Conservation (phyloP, 345 rosid genomes). For the Salix brachista region DNA sequence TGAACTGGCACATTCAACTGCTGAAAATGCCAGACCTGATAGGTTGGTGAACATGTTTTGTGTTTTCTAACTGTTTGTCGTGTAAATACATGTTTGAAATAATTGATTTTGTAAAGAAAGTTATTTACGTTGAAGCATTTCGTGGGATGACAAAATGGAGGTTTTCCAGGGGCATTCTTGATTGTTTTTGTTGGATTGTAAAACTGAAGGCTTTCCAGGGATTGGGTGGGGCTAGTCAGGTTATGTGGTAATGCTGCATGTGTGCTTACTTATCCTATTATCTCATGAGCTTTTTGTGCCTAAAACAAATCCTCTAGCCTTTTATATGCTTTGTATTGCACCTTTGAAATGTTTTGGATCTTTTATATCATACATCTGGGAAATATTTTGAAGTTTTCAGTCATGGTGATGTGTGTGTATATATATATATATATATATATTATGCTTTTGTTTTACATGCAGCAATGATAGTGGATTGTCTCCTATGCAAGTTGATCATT, state of each 20-base stretch:
- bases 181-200: not conserved
- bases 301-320: not conserved
- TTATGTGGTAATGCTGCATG: not conserved
- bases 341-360: not conserved
- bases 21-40: conserved; percentile 37
- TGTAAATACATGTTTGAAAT: not conserved
- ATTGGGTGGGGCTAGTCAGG: not conserved
- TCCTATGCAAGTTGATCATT: conserved; percentile 33
- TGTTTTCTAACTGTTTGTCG: not conserved
- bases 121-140: not conserved
- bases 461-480: conserved; percentile 42
- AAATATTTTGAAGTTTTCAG: not conserved
- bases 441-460: conserved; percentile 6
- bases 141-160: not conserved
- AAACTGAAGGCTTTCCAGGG: not conserved
- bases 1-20: conserved; percentile 39
- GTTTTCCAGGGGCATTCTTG: not conserved
- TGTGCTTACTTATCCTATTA: not conserved
- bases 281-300: not conserved
- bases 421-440: no score
- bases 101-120: not conserved
- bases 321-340: not conserved
- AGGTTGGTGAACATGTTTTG: conserved; percentile 47
- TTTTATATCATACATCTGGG: not conserved
- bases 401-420: not conserved